Percentiles rank a stretch among this genome's conserved stretches.
Conservation (phyloP, 495 filamentous ascomycete species). For the Apiosordaria backusii region DNA sequence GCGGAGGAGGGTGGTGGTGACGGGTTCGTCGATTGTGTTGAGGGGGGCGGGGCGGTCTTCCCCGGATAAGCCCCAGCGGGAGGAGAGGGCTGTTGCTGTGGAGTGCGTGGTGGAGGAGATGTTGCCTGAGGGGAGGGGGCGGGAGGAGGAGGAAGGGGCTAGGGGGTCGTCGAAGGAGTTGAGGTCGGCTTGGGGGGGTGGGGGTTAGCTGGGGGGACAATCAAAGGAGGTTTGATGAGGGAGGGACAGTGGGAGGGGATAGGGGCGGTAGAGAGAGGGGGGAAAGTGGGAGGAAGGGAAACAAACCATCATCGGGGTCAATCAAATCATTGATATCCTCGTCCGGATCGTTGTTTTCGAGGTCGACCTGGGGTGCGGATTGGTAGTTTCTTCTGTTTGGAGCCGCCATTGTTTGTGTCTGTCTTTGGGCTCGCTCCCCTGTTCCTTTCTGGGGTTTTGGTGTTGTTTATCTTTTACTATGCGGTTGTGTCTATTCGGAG, state of each 20-base stretch:
- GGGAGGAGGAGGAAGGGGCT: slow-evolving; percentile 57
- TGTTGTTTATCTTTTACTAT: background rate
- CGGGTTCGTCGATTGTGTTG: slow-evolving; percentile 95
- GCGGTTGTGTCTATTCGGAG: background rate
- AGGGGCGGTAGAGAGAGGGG: background rate
- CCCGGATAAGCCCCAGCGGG: slow-evolving; percentile 70
- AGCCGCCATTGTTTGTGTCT: slow-evolving; percentile 29
- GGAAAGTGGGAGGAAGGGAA: background rate
- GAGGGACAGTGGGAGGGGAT: background rate
- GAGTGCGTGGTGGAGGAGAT: slow-evolving; percentile 32
- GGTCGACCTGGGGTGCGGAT: slow-evolving; percentile 70
- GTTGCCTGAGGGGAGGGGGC: slow-evolving; percentile 58
- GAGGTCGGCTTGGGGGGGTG: slow-evolving; percentile 55
- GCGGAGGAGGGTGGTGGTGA: slow-evolving; percentile 90
- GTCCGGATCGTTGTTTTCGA: slow-evolving; percentile 61
- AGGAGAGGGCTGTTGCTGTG: slow-evolving; percentile 70
- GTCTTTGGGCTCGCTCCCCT: background rate
- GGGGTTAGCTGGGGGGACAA: background rate
- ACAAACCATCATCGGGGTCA: slow-evolving; percentile 88
- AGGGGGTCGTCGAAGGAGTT: slow-evolving; percentile 94
- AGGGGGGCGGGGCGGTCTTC: slow-evolving; percentile 90
- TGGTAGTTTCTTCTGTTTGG: slow-evolving; percentile 49
- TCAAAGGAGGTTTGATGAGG: background rate
- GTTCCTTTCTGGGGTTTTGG: background rate
- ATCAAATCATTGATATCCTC: slow-evolving; percentile 68